Evolutionary conservation across 169 alveolate genomes (phyloP).

Genomic region (Cryptosporidium sp.): DNA sequence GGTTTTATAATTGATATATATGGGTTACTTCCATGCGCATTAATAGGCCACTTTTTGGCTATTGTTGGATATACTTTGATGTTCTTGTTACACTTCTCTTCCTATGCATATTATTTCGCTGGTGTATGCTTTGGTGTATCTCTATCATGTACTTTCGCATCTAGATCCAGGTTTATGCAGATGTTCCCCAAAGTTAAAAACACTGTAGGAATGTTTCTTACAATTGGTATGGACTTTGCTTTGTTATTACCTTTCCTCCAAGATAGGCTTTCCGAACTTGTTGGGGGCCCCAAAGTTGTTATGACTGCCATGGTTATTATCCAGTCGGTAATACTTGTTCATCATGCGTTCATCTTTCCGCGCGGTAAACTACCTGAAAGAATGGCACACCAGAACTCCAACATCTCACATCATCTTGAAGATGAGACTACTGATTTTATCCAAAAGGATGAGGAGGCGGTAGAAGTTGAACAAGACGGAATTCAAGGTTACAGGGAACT

Average conservation of each 20-base stretch:
- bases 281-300: constrained; percentile 39
- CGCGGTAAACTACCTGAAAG: constrained; percentile 37
- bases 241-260: constrained; percentile 42
- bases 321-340: constrained; percentile 7
- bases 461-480: constrained; percentile 5
- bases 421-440: constrained; percentile 14
- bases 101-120: constrained; percentile 40
- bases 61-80: constrained; percentile 29
- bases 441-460: not conserved
- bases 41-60: constrained; percentile 30
- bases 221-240: constrained; percentile 69
- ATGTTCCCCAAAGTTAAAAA: constrained; percentile 69
- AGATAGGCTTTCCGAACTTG: constrained; percentile 8
- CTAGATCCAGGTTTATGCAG: constrained; percentile 75
- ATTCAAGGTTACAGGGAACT: constrained; percentile 41
- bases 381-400: constrained; percentile 18
- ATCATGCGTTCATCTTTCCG: constrained; percentile 58
- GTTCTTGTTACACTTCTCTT: constrained; percentile 25
- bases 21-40: constrained; percentile 67
- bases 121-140: constrained; percentile 55
- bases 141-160: constrained; percentile 50
- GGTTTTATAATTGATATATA: constrained; percentile 58
- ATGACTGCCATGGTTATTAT: constrained; percentile 18
- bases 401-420: not conserved
- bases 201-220: constrained; percentile 64